phyloP scores from a whole-genome alignment of 1,139 yeast species.

The Yamadazyma blattariae region DNA sequence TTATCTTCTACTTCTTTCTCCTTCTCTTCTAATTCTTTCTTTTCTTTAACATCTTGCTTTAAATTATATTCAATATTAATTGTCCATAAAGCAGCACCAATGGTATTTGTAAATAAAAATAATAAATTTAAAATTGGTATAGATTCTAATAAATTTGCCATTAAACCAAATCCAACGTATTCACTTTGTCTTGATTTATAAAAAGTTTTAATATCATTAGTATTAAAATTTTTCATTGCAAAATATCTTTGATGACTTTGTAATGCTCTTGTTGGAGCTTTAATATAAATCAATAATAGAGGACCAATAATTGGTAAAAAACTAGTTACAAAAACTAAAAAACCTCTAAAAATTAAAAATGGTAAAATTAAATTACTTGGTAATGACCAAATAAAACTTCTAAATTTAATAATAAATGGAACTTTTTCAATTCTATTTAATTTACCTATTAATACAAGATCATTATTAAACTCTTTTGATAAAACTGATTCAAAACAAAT shows the following conservation, averaged over 20 bases:
- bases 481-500: constrained; percentile 58
- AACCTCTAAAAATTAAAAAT: constrained; percentile 24
- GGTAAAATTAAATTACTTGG: constrained; percentile 25
- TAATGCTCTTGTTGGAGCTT: constrained; percentile 59
- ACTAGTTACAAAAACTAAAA: constrained; percentile 35
- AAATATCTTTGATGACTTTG: constrained; percentile 60
- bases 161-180: constrained; percentile 54
- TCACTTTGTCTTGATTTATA: constrained; percentile 29
- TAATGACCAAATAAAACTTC: constrained; percentile 19
- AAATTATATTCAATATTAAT: constrained; percentile 25
- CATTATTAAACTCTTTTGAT: constrained; percentile 46
- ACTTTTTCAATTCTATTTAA: constrained; percentile 36
- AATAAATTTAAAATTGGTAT: constrained; percentile 60
- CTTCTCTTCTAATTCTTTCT: constrained; percentile 2
- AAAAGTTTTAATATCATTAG: constrained; percentile 31
- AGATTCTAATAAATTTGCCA: constrained; percentile 55
- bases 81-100: constrained; percentile 78
- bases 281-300: constrained; percentile 46
- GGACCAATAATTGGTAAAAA: constrained; percentile 67
- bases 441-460: constrained; percentile 46
- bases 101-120: constrained; percentile 63
- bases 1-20: constrained; percentile 6
- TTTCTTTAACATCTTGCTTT: constrained; percentile 1
- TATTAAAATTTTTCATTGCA: constrained; percentile 51
- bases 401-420: constrained; percentile 27